Evolutionary conservation across 441 rosid genomes (phyloP).

Genomic region (Syzygium malaccense): DNA sequence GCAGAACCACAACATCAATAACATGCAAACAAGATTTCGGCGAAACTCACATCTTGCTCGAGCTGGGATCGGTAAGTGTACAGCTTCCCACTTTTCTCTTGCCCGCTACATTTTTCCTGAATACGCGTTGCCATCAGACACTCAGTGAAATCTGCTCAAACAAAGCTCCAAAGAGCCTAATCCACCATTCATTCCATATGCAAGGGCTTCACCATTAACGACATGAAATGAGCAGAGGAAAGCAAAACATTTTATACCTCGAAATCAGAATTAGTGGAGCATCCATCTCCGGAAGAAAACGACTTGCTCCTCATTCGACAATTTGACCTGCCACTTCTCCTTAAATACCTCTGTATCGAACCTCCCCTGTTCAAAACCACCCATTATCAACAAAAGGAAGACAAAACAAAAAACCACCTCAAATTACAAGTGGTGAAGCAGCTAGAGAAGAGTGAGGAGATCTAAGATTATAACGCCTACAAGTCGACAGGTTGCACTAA

Average conservation of each 20-base stretch:
- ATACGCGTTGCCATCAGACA: constrained; percentile 1
- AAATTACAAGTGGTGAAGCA: not conserved
- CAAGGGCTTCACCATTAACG: not conserved
- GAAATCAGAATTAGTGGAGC: constrained; percentile 40
- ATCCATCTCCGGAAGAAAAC: constrained; percentile 54
- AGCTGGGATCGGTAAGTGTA: constrained; percentile 56
- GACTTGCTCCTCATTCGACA: constrained; percentile 44
- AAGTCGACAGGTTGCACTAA: constrained; percentile 52
- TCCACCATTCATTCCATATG: not conserved
- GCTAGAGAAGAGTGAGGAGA: not conserved
- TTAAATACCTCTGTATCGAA: constrained; percentile 55
- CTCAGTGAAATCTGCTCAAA: not conserved
- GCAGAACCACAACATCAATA: not conserved
- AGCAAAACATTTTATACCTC: constrained; percentile 29
- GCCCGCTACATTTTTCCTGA: constrained; percentile 39
- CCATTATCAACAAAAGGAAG: not conserved
- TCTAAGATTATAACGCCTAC: constrained; percentile 18
- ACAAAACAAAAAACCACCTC: not conserved
- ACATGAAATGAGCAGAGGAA: not conserved
- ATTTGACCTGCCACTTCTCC: constrained; percentile 26
- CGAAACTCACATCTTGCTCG: constrained; percentile 70
- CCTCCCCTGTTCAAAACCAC: constrained; percentile 38
- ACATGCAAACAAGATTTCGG: not conserved
- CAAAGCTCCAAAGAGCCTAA: not conserved
- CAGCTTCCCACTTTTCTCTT: constrained; percentile 31